Evolutionary conservation across 441 rosid genomes (phyloP), one percentile per base, ranked within the genome.

Genomic region (Gossypium schwendimanii): DNA sequence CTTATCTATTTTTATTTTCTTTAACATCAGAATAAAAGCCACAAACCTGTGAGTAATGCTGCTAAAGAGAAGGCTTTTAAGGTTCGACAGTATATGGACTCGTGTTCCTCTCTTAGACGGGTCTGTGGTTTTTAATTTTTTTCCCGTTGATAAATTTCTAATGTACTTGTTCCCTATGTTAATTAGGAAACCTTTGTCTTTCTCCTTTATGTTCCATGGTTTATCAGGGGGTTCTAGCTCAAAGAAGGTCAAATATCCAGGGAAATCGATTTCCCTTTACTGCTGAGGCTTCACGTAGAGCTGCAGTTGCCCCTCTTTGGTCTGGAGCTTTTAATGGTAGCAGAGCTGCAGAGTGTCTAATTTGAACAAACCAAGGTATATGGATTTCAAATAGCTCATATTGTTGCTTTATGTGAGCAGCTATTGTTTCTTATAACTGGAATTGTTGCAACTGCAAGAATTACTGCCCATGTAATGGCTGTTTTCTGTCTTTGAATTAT

Each of bases 81-180:
- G 82, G 80, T 84, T 63, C 81, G 77, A 67, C 88, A 49, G 31
- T 85, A 84, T 79, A 81, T 88, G 88, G 79, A 84, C 72, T 88
- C 97, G 0, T 76, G 92, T 26, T 84, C 96, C 58, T 81, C 86
- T 69, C 82, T 89, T 82, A 90, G 97, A 73, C 97, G 92, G 96
- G 98, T 94, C 33, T 57, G 74, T 10, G 65, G 24, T 53, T 52
- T 47, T 9, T 26, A 49, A 41, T 33, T 73, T 66, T 39, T 74
- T n/a, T 20, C 6, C 41, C 2, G 58, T 31, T 52, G 10, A 4
- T 52, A 18, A 12, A 52, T 66, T 57, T 28, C 33, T 12, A 7
- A 41, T 45, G 15, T 44, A 55, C 49, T 39, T 49, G 68, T 7
- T 61, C 28, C 39, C 12, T 41, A 15, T 31, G 60, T 50, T 17